Base-by-base conservation (phyloP, 495 filamentous ascomycete genomes). In the Pyronema domesticum region DNA sequence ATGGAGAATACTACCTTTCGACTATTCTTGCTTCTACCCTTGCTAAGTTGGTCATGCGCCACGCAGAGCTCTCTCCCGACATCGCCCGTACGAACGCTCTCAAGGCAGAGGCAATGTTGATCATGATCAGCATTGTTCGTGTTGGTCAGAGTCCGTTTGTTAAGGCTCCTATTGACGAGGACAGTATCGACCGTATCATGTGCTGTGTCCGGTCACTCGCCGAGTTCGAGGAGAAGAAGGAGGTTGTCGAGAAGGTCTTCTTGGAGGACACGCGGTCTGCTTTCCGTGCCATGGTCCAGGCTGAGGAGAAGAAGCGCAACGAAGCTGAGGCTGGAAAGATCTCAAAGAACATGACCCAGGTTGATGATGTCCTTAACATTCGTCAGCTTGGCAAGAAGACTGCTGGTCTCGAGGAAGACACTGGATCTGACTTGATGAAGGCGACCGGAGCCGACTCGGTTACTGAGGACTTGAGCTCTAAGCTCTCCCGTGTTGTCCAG, bases 51-150 rank as follows among this genome's bases (percentile, higher is more conserved):
- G 93, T 96, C 54, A 96, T 99, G 88, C 85, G 93, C 39, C 89
- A 99, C 67, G 83, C 88, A 3, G 89, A 96, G 68, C 88, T 95
- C 56, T 94, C 89, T 14, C 73, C 84, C 18, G 91, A 96, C 60
- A 69, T 71, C 23, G 83, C 85, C 34, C 83, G 93, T 15, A 96
- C 89, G 11, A 96, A 96, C 63, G 89, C 89, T 36, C 77, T 99
- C 3, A 82, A 86, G 19, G 91, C 91, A 3, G 93, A 99, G 70
- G 93, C 93, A 33, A 99, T 96, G 93, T 75, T 96, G 43, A 96
- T 96, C 66, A 95, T 98, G 88, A 95, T 96, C 59, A 95, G 89
- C 15, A 91, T 99, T 62, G 85, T 95, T 58, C 86, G 93, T 57
- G 93, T 94, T 55, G 93, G 93, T 10, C 93, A 99, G 69, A 95